Evolutionary conservation across 2,329 filamentous ascomycete genomes (phyloP).

Genomic region (Aspergillus nomiae): DNA sequence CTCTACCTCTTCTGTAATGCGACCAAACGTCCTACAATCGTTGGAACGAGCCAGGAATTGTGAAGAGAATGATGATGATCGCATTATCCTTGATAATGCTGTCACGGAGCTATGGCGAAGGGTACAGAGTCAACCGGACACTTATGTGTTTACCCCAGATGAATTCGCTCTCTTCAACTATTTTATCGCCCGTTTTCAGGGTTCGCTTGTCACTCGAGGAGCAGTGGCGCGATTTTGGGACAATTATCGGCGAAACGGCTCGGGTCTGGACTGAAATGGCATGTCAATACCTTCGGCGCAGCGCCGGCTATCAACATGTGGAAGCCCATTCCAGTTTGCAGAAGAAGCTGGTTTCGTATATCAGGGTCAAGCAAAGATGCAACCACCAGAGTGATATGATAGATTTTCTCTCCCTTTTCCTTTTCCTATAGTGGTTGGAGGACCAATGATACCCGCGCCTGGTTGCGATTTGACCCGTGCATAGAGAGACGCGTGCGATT

Average conservation of each 20-base stretch:
- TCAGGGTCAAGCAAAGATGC: neutral
- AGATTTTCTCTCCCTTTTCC: neutral
- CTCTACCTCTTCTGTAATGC: slow-evolving; percentile 30
- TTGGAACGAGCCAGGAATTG: slow-evolving; percentile 76
- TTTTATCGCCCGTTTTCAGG: slow-evolving; percentile 68
- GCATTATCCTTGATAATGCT: slow-evolving; percentile 68
- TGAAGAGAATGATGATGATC: slow-evolving; percentile 64
- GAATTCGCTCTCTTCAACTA: slow-evolving; percentile 90
- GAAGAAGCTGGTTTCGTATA: neutral
- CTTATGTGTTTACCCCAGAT: slow-evolving; percentile 73
- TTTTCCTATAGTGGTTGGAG: neutral
- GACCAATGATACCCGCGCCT: neutral
- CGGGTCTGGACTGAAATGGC: slow-evolving; percentile 27
- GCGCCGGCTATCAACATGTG: slow-evolving; percentile 5
- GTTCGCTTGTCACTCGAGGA: slow-evolving; percentile 51
- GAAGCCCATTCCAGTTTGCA: neutral
- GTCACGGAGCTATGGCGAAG: slow-evolving; percentile 68
- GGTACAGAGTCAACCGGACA: slow-evolving; percentile 62
- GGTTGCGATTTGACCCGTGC: neutral
- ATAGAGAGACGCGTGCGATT: neutral
- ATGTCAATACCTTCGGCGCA: slow-evolving; percentile 13
- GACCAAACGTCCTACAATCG: slow-evolving; percentile 62
- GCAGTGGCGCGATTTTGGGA: slow-evolving; percentile 63
- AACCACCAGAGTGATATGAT: neutral
- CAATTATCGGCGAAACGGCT: slow-evolving; percentile 31